Conservation (phyloP, 768 basidiomycete species). For the Leccinum fibrillosum region DNA sequence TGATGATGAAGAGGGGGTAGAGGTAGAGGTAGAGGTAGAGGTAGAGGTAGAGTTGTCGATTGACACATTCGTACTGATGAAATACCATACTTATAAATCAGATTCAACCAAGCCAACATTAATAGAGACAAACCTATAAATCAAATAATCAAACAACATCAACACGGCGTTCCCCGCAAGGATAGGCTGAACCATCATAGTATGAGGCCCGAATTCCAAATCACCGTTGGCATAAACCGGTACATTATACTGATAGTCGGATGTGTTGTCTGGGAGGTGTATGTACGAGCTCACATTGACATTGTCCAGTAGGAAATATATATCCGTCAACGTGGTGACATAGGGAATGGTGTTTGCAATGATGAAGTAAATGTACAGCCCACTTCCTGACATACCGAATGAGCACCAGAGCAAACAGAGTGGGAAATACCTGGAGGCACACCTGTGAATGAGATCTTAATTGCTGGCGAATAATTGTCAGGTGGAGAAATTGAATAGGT, state of each 20-base stretch:
- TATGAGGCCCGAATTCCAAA: conserved; percentile 4
- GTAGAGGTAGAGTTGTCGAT: not conserved
- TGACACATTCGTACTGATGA: conserved; percentile 1
- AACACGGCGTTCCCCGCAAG: not conserved
- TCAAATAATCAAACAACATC: conserved; percentile 17
- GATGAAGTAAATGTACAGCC: conserved; percentile 18
- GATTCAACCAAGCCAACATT: no score
- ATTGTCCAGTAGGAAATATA: conserved; percentile 10
- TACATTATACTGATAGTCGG: conserved; percentile 13
- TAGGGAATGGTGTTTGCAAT: not conserved
- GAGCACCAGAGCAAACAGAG: not conserved
- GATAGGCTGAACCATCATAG: conserved; percentile 8
- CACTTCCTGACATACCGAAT: conserved; percentile 5
- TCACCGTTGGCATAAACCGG: conserved; percentile 11
- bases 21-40: not conserved
- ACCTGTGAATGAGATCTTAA: conserved; percentile 15
- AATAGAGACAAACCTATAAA: conserved; percentile 15
- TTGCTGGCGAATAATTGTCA: not conserved
- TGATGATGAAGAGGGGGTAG: not conserved
- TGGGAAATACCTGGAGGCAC: not conserved
- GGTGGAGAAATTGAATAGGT: not conserved
- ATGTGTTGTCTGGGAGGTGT: not conserved
- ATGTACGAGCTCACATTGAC: not conserved
- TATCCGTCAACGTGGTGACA: not conserved
- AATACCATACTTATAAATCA: not conserved